Conservation (phyloP, 805 yeast genomes). For the Lipomyces orientalis region DNA sequence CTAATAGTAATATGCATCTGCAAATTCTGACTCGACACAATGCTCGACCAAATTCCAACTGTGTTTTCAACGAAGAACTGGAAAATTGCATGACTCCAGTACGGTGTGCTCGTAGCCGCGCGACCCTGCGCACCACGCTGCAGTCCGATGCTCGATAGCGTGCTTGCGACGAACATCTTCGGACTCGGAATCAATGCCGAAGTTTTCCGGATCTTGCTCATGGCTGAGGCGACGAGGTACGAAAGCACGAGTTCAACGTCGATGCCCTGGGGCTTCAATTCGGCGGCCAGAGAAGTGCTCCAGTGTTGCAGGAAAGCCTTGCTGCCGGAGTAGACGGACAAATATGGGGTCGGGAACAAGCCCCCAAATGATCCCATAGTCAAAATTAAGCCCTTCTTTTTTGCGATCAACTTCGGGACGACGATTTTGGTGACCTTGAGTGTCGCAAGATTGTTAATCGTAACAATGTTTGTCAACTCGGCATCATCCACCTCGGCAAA, state of each 20-base stretch:
- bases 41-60: slow-evolving; percentile 77
- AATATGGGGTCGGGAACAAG: slow-evolving; percentile 84
- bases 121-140: slow-evolving; percentile 93
- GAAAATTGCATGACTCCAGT: slow-evolving; percentile 83
- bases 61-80: slow-evolving; percentile 63
- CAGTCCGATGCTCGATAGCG: slow-evolving; percentile 74
- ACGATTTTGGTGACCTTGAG: slow-evolving; percentile 81
- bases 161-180: slow-evolving; percentile 72
- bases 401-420: slow-evolving; percentile 67
- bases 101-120: slow-evolving; percentile 77
- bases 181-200: slow-evolving; percentile 83
- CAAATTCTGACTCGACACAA: slow-evolving; percentile 72
- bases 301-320: slow-evolving; percentile 94
- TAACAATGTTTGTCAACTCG: slow-evolving; percentile 80
- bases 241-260: slow-evolving; percentile 88
- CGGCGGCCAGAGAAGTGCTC: slow-evolving; percentile 89
- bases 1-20: slow-evolving; percentile 83
- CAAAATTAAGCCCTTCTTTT: slow-evolving; percentile 62
- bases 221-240: slow-evolving; percentile 89
- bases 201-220: slow-evolving; percentile 88
- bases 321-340: slow-evolving; percentile 95
- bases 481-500: slow-evolving; percentile 76
- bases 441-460: slow-evolving; percentile 85
- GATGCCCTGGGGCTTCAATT: slow-evolving; percentile 66
- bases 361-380: slow-evolving; percentile 99